Percentiles rank a stretch among this genome's conserved stretches.
Evolutionary conservation across 2,329 filamentous ascomycete genomes (phyloP).

Genomic region (Ophiostoma montium): DNA sequence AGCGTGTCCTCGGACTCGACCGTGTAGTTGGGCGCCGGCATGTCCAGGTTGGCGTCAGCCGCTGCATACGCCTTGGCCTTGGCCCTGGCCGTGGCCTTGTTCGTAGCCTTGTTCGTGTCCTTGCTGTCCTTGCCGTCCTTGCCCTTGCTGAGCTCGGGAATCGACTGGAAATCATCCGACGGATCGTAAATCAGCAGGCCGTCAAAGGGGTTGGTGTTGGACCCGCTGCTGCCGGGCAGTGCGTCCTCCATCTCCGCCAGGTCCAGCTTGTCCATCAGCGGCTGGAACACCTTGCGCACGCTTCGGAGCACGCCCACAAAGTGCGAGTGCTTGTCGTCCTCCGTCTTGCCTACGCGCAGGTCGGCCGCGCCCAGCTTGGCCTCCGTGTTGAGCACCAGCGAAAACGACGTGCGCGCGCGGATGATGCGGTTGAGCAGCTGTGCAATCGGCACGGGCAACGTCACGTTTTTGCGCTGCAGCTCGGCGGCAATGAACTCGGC

Average conservation of each 20-base stretch:
- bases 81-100: too few species aligned
- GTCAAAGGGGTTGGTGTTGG: neutral
- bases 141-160: conserved; percentile 15
- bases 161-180: conserved; percentile 22
- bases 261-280: conserved; percentile 8
- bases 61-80: too few species aligned
- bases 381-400: neutral
- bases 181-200: conserved; percentile 21
- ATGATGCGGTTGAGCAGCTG: conserved; percentile 25
- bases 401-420: conserved; percentile 19
- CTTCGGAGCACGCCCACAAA: conserved; percentile 23
- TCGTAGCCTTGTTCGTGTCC: neutral
- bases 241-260: neutral
- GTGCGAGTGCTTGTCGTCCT: conserved; percentile 13
- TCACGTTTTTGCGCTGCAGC: conserved; percentile 13
- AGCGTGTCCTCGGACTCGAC: too few species aligned
- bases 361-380: conserved; percentile 12
- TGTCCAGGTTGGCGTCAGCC: too few species aligned
- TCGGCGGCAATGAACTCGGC: conserved; percentile 22
- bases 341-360: conserved; percentile 11
- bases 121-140: too few species aligned
- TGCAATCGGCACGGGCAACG: conserved; percentile 19
- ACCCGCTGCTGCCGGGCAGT: neutral
- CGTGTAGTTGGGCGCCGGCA: too few species aligned
- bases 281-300: conserved; percentile 21